Evolutionary conservation across 176 grass and related monocot genomes (phyloP).

Genomic region (Raddia distichophylla): DNA sequence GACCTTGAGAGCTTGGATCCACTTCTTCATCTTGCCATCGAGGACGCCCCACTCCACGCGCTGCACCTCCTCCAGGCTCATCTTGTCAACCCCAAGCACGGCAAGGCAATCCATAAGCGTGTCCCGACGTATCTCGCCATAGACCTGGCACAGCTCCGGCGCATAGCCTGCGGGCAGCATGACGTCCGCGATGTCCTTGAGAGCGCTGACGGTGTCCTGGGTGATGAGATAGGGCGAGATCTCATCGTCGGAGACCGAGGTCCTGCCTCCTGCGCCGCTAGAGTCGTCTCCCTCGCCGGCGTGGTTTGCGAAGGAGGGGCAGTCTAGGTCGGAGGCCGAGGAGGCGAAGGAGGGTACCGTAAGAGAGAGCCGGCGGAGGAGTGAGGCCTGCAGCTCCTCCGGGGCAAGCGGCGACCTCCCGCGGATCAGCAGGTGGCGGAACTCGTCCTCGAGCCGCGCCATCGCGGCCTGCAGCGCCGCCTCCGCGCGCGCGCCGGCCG

Average conservation of each 20-base stretch:
- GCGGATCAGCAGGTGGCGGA: conserved; percentile 76
- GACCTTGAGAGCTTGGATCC: conserved; percentile 84
- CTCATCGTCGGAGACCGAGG: conserved; percentile 59
- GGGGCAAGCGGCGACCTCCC: conserved; percentile 44
- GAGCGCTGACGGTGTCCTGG: conserved; percentile 51
- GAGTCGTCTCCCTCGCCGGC: conserved; percentile 26
- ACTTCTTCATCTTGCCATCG: conserved; percentile 92
- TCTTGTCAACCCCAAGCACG: conserved; percentile 73
- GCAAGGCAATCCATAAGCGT: conserved; percentile 70
- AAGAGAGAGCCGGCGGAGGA: conserved; percentile 68
- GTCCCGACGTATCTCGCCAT: conserved; percentile 73
- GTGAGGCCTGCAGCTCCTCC: conserved; percentile 56
- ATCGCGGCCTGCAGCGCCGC: conserved; percentile 74
- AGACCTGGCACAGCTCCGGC: conserved; percentile 79
- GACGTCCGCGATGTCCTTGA: conserved; percentile 69
- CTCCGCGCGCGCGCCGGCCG: conserved; percentile 46
- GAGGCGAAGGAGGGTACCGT: conserved; percentile 52
- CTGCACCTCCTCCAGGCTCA: conserved; percentile 88
- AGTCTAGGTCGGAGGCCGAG: conserved; percentile 50
- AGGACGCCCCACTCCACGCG: conserved; percentile 79
- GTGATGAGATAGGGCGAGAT: conserved; percentile 64
- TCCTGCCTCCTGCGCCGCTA: neutral
- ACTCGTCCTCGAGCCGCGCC: conserved; percentile 81
- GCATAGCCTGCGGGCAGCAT: conserved; percentile 79
- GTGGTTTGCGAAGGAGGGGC: conserved; percentile 50